Evolutionary conservation across 805 yeast species (phyloP).

Genomic region (Kregervanrija pseudodelftensis): DNA sequence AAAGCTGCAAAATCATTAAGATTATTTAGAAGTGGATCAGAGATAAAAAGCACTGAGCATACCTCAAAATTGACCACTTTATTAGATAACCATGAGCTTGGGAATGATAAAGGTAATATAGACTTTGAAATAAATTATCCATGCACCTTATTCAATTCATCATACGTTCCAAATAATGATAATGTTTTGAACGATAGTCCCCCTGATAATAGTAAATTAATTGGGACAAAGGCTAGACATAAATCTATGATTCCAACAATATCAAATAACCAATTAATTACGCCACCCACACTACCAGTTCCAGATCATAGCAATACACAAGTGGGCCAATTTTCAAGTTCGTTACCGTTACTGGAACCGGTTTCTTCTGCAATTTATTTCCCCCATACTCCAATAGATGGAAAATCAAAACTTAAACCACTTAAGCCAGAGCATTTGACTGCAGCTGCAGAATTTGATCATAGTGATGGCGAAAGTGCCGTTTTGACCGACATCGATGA

Average conservation of each 20-base stretch:
- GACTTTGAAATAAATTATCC: not conserved
- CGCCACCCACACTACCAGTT: not conserved
- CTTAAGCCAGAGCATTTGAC: constrained; percentile 35
- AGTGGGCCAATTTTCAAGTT: constrained; percentile 1
- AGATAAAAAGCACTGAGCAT: no score
- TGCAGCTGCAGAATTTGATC: constrained; percentile 44
- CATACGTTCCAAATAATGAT: not conserved
- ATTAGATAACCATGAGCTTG: not conserved
- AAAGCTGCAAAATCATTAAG: constrained; percentile 43
- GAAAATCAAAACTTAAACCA: constrained; percentile 7
- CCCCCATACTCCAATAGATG: constrained; percentile 49
- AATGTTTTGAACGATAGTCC: not conserved
- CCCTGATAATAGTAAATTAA: not conserved
- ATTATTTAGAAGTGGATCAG: constrained; percentile 32
- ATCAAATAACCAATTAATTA: not conserved
- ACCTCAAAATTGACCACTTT: not conserved
- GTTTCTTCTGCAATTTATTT: constrained; percentile 65
- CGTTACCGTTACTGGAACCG: constrained; percentile 39
- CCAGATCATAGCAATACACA: not conserved
- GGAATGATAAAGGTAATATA: not conserved
- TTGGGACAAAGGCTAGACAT: not conserved
- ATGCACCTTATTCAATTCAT: not conserved
- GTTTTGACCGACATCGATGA: constrained; percentile 7
- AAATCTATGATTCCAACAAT: not conserved
- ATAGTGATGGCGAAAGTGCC: constrained; percentile 6